A percentile compares a stretch with the other conserved stretches of the same genome.
Evolutionary conservation across 1,284 basidiomycete species (phyloP).

Genomic region (Somion occarium): DNA sequence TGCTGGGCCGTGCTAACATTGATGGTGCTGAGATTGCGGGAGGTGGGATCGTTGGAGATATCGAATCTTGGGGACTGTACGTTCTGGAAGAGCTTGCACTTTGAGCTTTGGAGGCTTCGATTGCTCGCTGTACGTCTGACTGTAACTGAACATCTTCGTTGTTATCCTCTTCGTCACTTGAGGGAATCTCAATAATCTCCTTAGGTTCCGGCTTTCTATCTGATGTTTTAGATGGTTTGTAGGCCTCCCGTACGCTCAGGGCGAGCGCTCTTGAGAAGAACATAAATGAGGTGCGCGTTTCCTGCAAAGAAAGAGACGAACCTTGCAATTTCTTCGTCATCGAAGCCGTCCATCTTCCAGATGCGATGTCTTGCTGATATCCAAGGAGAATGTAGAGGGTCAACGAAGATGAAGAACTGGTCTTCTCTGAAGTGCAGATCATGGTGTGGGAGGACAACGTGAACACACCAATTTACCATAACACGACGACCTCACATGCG

Average conservation of each 20-base stretch:
- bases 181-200: slow-evolving; percentile 15
- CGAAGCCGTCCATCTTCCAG: slow-evolving; percentile 11
- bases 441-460: too few species aligned
- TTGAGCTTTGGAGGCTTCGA: background rate
- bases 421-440: too few species aligned
- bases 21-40: background rate
- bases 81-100: background rate
- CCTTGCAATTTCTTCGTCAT: slow-evolving; percentile 15
- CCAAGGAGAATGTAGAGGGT: too few species aligned
- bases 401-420: too few species aligned
- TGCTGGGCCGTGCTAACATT: too few species aligned
- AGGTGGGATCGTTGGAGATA: slow-evolving; percentile 2
- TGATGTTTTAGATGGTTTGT: background rate
- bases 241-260: slow-evolving; percentile 24
- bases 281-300: too few species aligned
- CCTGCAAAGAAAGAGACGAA: slow-evolving; percentile 10
- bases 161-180: slow-evolving; percentile 20
- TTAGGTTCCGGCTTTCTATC: background rate
- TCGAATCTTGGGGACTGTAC: background rate
- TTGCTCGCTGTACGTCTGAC: slow-evolving; percentile 28
- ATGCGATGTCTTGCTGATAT: too few species aligned
- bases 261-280: slow-evolving; percentile 32
- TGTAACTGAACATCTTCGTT: slow-evolving; percentile 36
- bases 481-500: too few species aligned
- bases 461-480: too few species aligned